Evolutionary conservation across 1,139 yeast species (phyloP).

Genomic region (Blastobotrys apis): DNA sequence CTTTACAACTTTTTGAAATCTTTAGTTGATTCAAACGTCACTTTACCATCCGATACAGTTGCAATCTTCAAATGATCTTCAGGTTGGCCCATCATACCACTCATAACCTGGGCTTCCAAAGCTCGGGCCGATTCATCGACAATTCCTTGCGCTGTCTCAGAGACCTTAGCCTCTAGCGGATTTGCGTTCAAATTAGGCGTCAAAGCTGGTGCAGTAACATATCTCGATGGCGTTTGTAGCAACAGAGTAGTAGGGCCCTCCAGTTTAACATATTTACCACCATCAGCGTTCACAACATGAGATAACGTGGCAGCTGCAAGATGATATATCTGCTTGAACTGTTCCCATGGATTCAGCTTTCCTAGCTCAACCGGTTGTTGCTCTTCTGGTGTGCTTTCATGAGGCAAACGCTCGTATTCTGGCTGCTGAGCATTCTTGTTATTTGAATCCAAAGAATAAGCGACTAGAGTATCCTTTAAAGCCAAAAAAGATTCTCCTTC

Average conservation of each 20-base stretch:
- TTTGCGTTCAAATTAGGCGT: slow-evolving; percentile 10
- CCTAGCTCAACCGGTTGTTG: not conserved
- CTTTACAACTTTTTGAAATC: too few relatives aligned
- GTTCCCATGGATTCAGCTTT: not conserved
- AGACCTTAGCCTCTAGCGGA: slow-evolving; percentile 18
- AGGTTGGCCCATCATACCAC: slow-evolving; percentile 23
- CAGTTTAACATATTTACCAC: slow-evolving; percentile 13
- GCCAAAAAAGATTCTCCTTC: slow-evolving; percentile 35
- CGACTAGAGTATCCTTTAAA: slow-evolving; percentile 32
- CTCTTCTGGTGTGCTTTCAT: not conserved
- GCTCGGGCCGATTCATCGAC: slow-evolving; percentile 13
- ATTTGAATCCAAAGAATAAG: slow-evolving; percentile 35
- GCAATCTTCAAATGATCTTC: slow-evolving; percentile 29
- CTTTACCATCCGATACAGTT: slow-evolving; percentile 27
- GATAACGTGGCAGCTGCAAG: slow-evolving; percentile 5
- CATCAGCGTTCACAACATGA: slow-evolving; percentile 9
- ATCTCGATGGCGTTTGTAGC: slow-evolving; percentile 7
- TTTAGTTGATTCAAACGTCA: slow-evolving; percentile 22
- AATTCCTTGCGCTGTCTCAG: slow-evolving; percentile 16
- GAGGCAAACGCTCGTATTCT: slow-evolving; percentile 3
- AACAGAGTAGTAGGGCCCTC: slow-evolving; percentile 16
- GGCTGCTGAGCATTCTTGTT: slow-evolving; percentile 11
- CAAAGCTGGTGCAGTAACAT: slow-evolving; percentile 3
- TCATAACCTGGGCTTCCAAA: slow-evolving; percentile 7
- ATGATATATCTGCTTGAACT: not conserved